These are phyloP conservation scores for Entonaema liquescens DNA, from an alignment of 495 filamentous ascomycete genomes.

Conservation along the genomic window DNA sequence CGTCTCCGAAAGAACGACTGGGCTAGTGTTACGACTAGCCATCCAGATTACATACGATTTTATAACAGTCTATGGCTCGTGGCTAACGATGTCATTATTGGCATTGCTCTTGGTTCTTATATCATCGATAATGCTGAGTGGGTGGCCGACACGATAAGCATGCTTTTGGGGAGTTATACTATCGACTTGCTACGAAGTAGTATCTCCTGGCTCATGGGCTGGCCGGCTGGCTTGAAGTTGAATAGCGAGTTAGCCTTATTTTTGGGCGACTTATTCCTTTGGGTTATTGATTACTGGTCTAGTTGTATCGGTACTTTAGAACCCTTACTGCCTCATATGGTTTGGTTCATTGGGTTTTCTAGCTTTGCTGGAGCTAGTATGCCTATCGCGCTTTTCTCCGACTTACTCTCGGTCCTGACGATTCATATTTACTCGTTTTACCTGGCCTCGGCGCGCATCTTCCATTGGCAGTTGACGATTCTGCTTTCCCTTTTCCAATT, in stretches of 20 bases:
- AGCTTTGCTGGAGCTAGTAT: constrained; percentile 96
- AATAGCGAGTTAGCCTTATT: constrained; percentile 95
- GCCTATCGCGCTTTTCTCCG: constrained; percentile 96
- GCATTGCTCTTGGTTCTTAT: constrained; percentile 93
- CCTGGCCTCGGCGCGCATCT: constrained; percentile 93
- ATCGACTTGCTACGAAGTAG: constrained; percentile 88
- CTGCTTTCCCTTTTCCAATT: constrained; percentile 97
- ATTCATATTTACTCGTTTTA: constrained; percentile 98
- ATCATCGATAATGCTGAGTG: constrained; percentile 93
- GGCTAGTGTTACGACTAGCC: constrained; percentile 93
- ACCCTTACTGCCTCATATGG: constrained; percentile 82
- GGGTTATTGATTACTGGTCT: constrained; percentile 98
- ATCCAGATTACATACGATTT: constrained; percentile 98
- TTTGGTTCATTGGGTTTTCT: constrained; percentile 93
- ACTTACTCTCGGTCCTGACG: constrained; percentile 89
- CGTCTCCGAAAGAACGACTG: constrained; percentile 89
- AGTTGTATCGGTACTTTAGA: constrained; percentile 78
- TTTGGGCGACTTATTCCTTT: constrained; percentile 91
- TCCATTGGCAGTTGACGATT: constrained; percentile 97
- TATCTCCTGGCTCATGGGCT: constrained; percentile 95
- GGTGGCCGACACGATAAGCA: constrained; percentile 84
- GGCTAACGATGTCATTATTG: constrained; percentile 98
- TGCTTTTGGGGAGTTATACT: constrained; percentile 80
- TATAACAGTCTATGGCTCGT: constrained; percentile 99
- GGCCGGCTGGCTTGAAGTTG: constrained; percentile 96